Conservation (phyloP, 2,329 filamentous ascomycete genomes). For the Magnaporthiopsis incrustans region DNA sequence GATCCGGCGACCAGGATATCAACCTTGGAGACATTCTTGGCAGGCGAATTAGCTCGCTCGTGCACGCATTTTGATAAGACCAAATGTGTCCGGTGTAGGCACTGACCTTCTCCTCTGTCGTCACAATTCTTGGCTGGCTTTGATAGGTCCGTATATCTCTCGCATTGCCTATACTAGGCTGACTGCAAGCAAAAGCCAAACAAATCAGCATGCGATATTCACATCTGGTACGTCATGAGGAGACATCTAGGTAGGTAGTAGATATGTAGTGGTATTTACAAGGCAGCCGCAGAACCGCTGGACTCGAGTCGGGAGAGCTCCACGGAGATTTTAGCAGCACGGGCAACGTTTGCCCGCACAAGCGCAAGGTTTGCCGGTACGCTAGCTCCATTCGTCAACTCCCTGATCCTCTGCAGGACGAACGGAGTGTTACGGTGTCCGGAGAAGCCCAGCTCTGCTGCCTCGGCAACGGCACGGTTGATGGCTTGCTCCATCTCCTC, state of each 20-base stretch:
- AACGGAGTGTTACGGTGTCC: constrained; percentile 81
- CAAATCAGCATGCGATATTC: neutral
- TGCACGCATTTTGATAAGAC: neutral
- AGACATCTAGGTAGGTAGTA: neutral
- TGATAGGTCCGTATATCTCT: neutral
- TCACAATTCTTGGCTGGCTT: neutral
- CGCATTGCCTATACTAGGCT: neutral
- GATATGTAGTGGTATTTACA: neutral
- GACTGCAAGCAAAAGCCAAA: neutral
- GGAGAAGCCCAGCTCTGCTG: constrained; percentile 51
- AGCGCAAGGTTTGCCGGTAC: constrained; percentile 65
- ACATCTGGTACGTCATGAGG: neutral
- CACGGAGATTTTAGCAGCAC: constrained; percentile 46
- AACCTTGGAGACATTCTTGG: neutral
- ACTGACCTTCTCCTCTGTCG: neutral
- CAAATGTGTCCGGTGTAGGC: no score
- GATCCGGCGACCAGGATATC: constrained; percentile 87
- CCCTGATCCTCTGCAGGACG: constrained; percentile 68
- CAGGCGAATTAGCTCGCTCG: neutral
- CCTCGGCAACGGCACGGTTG: constrained; percentile 58
- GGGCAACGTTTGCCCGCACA: constrained; percentile 43
- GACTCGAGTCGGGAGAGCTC: constrained; percentile 40
- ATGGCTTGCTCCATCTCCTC: constrained; percentile 64
- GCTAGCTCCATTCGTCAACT: constrained; percentile 65
- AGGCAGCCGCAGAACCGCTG: neutral